Evolutionary conservation across 306 rosid species (phyloP).

Genomic region (Cucumis melo): DNA sequence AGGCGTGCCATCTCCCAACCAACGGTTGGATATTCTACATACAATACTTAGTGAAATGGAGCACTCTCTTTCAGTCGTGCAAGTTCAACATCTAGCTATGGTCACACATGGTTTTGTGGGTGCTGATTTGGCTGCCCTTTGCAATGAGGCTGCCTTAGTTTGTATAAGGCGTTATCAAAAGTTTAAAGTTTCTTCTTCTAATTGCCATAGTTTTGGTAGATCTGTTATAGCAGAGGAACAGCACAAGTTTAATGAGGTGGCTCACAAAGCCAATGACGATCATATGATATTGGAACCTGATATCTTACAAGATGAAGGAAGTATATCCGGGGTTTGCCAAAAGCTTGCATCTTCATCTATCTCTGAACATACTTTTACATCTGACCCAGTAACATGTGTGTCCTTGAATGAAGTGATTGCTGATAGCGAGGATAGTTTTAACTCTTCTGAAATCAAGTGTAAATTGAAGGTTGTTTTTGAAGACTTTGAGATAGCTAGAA

Average conservation of each 20-base stretch:
- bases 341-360: conserved; percentile 24
- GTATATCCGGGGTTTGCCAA: conserved; percentile 16
- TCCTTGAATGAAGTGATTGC: conserved; percentile 16
- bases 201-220: conserved; percentile 10
- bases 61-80: conserved; percentile 47
- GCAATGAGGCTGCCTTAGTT: conserved; percentile 63
- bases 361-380: conserved; percentile 21
- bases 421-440: conserved; percentile 15
- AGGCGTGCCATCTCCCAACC: conserved; percentile 83
- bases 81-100: conserved; percentile 63
- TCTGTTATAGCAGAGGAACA: neutral
- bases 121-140: conserved; percentile 77
- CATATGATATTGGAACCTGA: conserved; percentile 12
- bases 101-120: conserved; percentile 87
- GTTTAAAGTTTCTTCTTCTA: conserved; percentile 15
- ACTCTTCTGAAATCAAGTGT: conserved; percentile 25
- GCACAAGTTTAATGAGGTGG: neutral
- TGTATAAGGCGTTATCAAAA: conserved; percentile 42
- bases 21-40: conserved; percentile 51
- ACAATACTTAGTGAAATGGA: conserved; percentile 58
- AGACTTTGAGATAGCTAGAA: conserved; percentile 72
- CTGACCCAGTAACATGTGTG: conserved; percentile 14
- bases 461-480: conserved; percentile 45
- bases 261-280: conserved; percentile 14
- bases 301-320: conserved; percentile 14